Conservation (phyloP, 495 filamentous ascomycete species). For the Xylaria bambusicola region DNA sequence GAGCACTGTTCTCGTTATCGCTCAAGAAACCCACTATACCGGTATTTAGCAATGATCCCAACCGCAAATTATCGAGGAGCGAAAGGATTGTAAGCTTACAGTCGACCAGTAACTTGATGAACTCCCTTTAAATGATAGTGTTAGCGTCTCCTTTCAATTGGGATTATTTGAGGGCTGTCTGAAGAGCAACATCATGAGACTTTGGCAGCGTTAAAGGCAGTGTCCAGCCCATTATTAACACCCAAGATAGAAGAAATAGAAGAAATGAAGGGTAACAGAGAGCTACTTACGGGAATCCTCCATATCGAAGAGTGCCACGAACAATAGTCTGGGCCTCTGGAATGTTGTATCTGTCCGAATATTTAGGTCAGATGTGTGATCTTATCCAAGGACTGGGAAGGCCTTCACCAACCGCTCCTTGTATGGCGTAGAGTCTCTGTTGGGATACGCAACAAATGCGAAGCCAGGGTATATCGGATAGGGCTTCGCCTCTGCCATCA, state of each 20-base stretch:
- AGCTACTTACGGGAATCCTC: constrained; percentile 65
- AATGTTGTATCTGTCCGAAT: constrained; percentile 64
- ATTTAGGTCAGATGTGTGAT: not conserved
- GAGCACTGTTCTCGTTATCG: constrained; percentile 61
- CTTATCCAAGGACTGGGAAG: not conserved
- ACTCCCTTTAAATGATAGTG: constrained; percentile 45
- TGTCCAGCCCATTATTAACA: no score
- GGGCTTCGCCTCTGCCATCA: constrained; percentile 87
- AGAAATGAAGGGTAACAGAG: not conserved
- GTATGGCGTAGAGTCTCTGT: constrained; percentile 86
- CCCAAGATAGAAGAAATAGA: not conserved
- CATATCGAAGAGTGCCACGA: constrained; percentile 76
- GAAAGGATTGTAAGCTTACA: constrained; percentile 50
- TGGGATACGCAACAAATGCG: constrained; percentile 90
- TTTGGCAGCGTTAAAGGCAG: no score
- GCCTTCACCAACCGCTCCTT: constrained; percentile 56
- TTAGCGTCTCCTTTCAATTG: not conserved
- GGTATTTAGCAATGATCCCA: not conserved
- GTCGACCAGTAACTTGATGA: constrained; percentile 83
- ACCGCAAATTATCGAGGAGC: not conserved
- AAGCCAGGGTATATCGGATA: constrained; percentile 89
- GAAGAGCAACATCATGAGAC: not conserved
- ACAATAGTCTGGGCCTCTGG: constrained; percentile 78
- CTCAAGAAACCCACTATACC: constrained; percentile 59
- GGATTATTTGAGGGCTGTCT: not conserved